phyloP scores from a whole-genome alignment of 495 filamentous ascomycete genomes.

The Jackrogersella multiformis region DNA sequence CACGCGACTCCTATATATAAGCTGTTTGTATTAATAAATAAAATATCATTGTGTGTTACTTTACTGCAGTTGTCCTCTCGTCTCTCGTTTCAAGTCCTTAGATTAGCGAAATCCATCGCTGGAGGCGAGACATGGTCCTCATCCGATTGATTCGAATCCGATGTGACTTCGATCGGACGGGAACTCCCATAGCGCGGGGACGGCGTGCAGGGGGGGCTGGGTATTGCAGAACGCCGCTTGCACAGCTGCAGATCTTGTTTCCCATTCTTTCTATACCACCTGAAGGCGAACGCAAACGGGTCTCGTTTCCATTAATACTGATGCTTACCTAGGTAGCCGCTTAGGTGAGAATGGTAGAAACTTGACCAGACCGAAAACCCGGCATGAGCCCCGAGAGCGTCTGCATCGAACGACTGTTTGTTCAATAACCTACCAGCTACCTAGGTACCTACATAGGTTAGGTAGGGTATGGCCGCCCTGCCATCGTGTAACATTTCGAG shows the following conservation, averaged over 20 bases:
- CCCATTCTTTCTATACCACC: slow-evolving; percentile 2
- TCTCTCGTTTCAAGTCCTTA: slow-evolving; percentile 25
- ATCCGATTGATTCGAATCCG: slow-evolving; percentile 21
- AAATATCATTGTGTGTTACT: slow-evolving; percentile 11
- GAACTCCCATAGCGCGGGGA: slow-evolving; percentile 25
- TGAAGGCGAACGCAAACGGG: slow-evolving; percentile 21
- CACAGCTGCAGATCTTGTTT: slow-evolving; percentile 20
- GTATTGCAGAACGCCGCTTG: slow-evolving; percentile 7
- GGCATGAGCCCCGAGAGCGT: not conserved
- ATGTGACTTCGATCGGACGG: slow-evolving; percentile 29
- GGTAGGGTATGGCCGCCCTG: not conserved
- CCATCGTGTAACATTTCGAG: slow-evolving; percentile 18
- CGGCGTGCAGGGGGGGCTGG: slow-evolving; percentile 16
- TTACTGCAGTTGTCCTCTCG: not conserved
- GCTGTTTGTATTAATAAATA: slow-evolving; percentile 2
- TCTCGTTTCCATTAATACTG: slow-evolving; percentile 9
- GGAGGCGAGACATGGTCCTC: slow-evolving; percentile 27
- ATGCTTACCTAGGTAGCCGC: no score
- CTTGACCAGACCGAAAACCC: not conserved
- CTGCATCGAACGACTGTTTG: slow-evolving; percentile 3
- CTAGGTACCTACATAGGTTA: no score
- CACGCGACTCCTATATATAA: not conserved
- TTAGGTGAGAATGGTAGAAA: slow-evolving; percentile 25
- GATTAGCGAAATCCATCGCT: slow-evolving; percentile 25
- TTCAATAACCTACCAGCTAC: slow-evolving; percentile 11